Evolutionary conservation across 768 basidiomycete genomes (phyloP).

Genomic region (Russula foetens): DNA sequence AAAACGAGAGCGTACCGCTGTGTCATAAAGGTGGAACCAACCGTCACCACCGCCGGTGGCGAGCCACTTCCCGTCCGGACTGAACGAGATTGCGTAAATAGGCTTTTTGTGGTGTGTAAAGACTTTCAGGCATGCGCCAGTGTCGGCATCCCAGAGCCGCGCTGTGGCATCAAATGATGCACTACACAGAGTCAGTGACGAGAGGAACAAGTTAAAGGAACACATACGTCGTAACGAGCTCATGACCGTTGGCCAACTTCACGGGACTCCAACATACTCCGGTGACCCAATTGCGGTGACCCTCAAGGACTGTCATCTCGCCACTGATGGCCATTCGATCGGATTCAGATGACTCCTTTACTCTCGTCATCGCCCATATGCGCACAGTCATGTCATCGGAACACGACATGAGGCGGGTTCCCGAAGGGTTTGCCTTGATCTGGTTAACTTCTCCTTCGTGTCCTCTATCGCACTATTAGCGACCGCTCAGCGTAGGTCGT

Average conservation of each 20-base stretch:
- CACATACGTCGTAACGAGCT: slow-evolving; percentile 64
- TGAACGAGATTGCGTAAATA: slow-evolving; percentile 69
- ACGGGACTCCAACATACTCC: slow-evolving; percentile 63
- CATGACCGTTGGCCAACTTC: slow-evolving; percentile 39
- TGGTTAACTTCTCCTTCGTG: slow-evolving; percentile 75
- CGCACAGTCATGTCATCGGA: slow-evolving; percentile 76
- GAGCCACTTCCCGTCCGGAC: slow-evolving; percentile 62
- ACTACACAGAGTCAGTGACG: slow-evolving; percentile 30
- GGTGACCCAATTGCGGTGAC: slow-evolving; percentile 60
- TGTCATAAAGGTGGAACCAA: slow-evolving; percentile 61
- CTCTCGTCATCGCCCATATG: slow-evolving; percentile 59
- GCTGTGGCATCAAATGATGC: slow-evolving; percentile 77
- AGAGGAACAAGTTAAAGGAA: not conserved
- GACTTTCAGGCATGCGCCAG: slow-evolving; percentile 64
- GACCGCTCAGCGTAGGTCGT: not conserved
- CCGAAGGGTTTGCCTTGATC: slow-evolving; percentile 57
- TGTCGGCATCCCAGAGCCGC: slow-evolving; percentile 74
- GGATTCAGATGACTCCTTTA: slow-evolving; percentile 27
- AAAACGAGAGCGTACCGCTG: slow-evolving; percentile 40
- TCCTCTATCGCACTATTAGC: slow-evolving; percentile 36
- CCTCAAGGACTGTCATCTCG: slow-evolving; percentile 38
- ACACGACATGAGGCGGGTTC: slow-evolving; percentile 67
- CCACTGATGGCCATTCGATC: slow-evolving; percentile 23
- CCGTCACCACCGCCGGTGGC: slow-evolving; percentile 80
- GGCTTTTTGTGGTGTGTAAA: slow-evolving; percentile 65